Evolutionary conservation across 108 stramenopile genomes (phyloP).

Genomic region (Stephanodiscus triporus): DNA sequence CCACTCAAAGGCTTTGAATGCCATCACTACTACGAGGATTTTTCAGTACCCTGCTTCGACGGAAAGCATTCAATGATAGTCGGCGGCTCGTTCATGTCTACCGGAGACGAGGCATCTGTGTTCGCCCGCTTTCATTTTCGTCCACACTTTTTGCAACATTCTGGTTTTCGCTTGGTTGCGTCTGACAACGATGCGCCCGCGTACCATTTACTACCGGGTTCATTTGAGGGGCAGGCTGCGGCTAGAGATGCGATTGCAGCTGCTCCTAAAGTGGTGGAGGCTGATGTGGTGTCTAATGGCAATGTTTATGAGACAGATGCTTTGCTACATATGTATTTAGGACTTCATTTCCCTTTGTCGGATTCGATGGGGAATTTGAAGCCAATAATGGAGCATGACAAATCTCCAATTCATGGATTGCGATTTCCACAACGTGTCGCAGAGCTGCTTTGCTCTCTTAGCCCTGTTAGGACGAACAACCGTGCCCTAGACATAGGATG

Average conservation of each 20-base stretch:
- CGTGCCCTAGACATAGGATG: constrained; percentile 89
- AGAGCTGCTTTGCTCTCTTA: constrained; percentile 51
- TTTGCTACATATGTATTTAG: constrained; percentile 77
- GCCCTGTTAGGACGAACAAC: constrained; percentile 57
- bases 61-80: constrained; percentile 94
- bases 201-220: constrained; percentile 75
- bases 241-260: constrained; percentile 46
- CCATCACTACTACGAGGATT: constrained; percentile 92
- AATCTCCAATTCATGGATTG: constrained; percentile 66
- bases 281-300: neutral
- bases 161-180: constrained; percentile 90
- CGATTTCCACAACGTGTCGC: constrained; percentile 79
- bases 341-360: constrained; percentile 76
- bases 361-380: constrained; percentile 56
- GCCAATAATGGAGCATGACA: constrained; percentile 64
- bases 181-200: constrained; percentile 78
- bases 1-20: constrained; percentile 88
- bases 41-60: constrained; percentile 96
- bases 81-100: constrained; percentile 91
- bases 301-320: constrained; percentile 82
- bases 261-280: constrained; percentile 3
- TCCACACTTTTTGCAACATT: constrained; percentile 94
- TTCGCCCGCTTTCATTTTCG: constrained; percentile 95
- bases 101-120: constrained; percentile 93
- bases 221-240: constrained; percentile 71